These are phyloP conservation scores for Gnomoniopsis smithogilvyi DNA, from an alignment of 2,329 filamentous ascomycete genomes.

Conservation along the genomic window DNA sequence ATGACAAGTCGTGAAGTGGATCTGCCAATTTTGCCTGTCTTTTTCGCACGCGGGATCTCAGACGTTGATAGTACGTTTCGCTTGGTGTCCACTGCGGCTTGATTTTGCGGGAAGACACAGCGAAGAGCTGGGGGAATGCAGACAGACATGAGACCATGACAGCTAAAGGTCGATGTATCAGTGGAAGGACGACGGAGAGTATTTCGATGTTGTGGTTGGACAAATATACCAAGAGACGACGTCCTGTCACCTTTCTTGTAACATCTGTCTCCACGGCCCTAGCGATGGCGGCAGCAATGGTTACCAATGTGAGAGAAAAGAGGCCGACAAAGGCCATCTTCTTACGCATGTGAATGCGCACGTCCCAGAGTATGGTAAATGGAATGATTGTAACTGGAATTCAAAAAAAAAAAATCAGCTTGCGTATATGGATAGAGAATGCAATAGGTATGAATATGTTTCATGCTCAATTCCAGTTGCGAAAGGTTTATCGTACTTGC, in stretches of 20 bases:
- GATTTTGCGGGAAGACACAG: neutral
- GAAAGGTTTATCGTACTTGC: no score
- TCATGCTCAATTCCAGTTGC: no score
- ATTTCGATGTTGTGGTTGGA: no score
- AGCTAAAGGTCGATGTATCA: no score
- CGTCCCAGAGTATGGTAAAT: slow-evolving; percentile 9
- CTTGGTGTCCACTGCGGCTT: neutral
- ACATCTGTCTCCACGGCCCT: slow-evolving; percentile 7
- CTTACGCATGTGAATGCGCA: slow-evolving; percentile 2
- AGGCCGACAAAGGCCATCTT: slow-evolving; percentile 10
- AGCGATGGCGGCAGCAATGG: slow-evolving; percentile 10
- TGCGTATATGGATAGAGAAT: no score
- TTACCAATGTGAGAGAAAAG: slow-evolving; percentile 14
- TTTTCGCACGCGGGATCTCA: neutral
- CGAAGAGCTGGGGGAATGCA: slow-evolving; percentile 16
- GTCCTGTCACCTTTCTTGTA: slow-evolving; percentile 4
- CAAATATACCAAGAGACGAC: neutral
- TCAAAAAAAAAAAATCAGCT: neutral
- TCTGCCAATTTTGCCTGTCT: neutral
- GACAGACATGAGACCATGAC: slow-evolving; percentile 12
- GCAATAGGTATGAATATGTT: no score
- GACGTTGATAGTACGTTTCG: neutral
- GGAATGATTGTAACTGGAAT: slow-evolving; percentile 10
- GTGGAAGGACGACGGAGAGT: no score
- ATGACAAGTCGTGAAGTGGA: neutral